Percentiles rank a stretch among this genome's conserved stretches.
Conservation (phyloP, 1,284 basidiomycete species). For the Cerioporus squamosus region DNA sequence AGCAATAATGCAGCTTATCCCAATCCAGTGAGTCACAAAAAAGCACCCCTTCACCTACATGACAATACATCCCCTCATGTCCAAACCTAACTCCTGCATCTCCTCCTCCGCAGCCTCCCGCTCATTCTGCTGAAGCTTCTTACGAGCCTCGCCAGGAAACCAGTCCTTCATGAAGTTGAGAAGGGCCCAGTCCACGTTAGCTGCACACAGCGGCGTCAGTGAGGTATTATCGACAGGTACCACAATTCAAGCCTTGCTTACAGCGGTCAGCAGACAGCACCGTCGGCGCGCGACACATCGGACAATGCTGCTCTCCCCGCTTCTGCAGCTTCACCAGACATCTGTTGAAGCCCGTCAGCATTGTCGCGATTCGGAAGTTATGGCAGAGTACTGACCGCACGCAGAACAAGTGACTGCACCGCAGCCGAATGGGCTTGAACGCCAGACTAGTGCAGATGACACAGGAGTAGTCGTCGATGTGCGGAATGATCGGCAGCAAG, state of each 20-base stretch:
- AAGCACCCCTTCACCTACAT: slow-evolving; percentile 22
- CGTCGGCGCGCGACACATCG: slow-evolving; percentile 82
- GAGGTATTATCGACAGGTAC: not conserved
- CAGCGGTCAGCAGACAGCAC: slow-evolving; percentile 79
- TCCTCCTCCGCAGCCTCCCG: slow-evolving; percentile 78
- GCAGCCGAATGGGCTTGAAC: slow-evolving; percentile 87
- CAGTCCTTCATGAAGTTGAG: slow-evolving; percentile 90
- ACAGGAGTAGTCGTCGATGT: slow-evolving; percentile 80
- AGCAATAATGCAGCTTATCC: too few relatives aligned
- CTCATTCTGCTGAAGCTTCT: slow-evolving; percentile 81
- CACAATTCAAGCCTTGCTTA: slow-evolving; percentile 43
- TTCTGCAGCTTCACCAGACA: slow-evolving; percentile 97
- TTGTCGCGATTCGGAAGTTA: not conserved
- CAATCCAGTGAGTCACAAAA: too few relatives aligned
- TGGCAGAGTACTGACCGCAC: slow-evolving; percentile 52
- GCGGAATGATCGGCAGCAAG: slow-evolving; percentile 83
- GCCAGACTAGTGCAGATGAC: slow-evolving; percentile 84
- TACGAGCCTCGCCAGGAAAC: slow-evolving; percentile 87
- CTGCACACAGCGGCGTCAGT: slow-evolving; percentile 40
- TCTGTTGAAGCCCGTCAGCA: slow-evolving; percentile 33
- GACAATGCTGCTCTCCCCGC: slow-evolving; percentile 79
- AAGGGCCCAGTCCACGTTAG: slow-evolving; percentile 82
- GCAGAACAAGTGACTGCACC: slow-evolving; percentile 92
- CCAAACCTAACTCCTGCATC: slow-evolving; percentile 64
- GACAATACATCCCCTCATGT: slow-evolving; percentile 39